Evolutionary conservation across 2,329 filamentous ascomycete species (phyloP).

Genomic region (Penicillium sp.): DNA sequence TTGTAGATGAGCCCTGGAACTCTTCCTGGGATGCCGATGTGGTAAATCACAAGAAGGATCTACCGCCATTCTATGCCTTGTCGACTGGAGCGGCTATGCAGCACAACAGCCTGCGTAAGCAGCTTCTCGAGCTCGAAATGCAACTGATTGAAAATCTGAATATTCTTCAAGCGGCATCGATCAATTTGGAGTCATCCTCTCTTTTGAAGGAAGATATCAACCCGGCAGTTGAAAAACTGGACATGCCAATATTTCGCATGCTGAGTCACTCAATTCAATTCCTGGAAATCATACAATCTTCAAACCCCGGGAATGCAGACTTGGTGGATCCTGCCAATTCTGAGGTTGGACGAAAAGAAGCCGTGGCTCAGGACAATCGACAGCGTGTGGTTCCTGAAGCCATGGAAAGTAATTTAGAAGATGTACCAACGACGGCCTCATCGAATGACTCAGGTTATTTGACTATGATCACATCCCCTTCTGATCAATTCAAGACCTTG

Average conservation of each 20-base stretch:
- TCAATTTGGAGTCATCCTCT: background rate
- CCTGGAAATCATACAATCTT: constrained; percentile 9
- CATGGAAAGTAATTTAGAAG: constrained; percentile 1
- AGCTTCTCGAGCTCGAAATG: constrained; percentile 10
- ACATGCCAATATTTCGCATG: constrained; percentile 16
- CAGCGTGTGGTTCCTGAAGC: background rate
- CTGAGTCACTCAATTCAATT: constrained; percentile 14
- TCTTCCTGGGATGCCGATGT: background rate
- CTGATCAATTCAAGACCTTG: background rate
- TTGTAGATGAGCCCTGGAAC: background rate
- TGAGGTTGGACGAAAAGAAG: background rate
- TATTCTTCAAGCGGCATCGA: constrained; percentile 4
- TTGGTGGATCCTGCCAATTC: background rate
- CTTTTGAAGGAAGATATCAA: constrained; percentile 1
- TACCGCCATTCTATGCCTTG: background rate
- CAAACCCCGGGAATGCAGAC: background rate
- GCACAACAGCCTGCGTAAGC: constrained; percentile 2
- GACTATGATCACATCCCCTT: constrained; percentile 3
- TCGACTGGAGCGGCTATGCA: background rate
- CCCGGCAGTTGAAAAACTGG: constrained; percentile 5
- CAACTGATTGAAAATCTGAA: constrained; percentile 16
- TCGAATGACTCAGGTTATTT: constrained; percentile 12
- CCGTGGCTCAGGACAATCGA: background rate
- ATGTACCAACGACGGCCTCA: constrained; percentile 3
- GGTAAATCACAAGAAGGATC: background rate